Evolutionary conservation across 2,329 filamentous ascomycete species (phyloP), one percentile per base, ranked within the genome.

Genomic region (Rhinocladiella similis): DNA sequence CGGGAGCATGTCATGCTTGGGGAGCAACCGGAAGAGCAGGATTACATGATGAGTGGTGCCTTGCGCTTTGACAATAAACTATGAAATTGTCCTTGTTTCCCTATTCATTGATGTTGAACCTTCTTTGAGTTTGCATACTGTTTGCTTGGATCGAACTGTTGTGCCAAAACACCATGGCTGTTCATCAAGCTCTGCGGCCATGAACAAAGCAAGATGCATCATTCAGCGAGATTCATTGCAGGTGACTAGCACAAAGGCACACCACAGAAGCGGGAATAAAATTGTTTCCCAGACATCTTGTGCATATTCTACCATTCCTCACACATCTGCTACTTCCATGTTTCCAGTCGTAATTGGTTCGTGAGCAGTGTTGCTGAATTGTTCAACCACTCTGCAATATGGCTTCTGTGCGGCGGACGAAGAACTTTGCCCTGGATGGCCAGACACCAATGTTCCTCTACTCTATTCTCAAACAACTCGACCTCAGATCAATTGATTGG

Each of bases 21-120:
- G 3, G 65, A 62, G n/a, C 64, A 57, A 10, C 51, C 58, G 16
- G 57, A 73, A 39, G 68, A 70, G 16, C 60, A 70, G 47, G 70
- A 72, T 12, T 68, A 70, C 25, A 75, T 75, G 60, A 85, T 85
- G 82, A 84, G 79, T 65, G 82, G 83, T 47, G 83, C 77, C 2
- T 65, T 84, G 54, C 67, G 68, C 14, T 69, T 69, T 47, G 67
- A 73, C 49, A 81, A 75, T 68, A 83, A 81, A 65, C 70, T 83
- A 53, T 83, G 71, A 73, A 20, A 46, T 25, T 22, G 25, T 12
- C 43, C 25, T 41, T 41, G 38, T 41, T 13, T 10, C 14, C 38
- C 5, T 19, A 16, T 41, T 19, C 38, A 16, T 18, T 9, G 18
- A 41, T 41, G n/a, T 16, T 41, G 14, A 41, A 7, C 25, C 18